Percentiles rank a stretch among this genome's conserved stretches.
These are phyloP conservation scores for Fusarium veterinarium DNA, from an alignment of 2,329 filamentous ascomycete species.

Conservation along the genomic window DNA sequence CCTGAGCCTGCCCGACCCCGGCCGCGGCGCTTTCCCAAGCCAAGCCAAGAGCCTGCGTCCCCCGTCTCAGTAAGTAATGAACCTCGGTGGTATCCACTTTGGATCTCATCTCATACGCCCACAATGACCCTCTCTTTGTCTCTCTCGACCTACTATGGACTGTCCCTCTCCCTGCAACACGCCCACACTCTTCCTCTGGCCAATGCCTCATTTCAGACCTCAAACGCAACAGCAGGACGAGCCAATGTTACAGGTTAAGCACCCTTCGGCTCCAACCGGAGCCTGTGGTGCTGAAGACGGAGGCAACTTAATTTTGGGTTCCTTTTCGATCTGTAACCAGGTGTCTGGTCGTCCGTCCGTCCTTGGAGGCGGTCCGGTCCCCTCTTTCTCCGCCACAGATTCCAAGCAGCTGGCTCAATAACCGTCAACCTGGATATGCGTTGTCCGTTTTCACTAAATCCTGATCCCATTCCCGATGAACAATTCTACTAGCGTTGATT, in stretches of 20 bases:
- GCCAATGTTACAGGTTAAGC: constrained; percentile 16
- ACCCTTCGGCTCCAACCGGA: constrained; percentile 9
- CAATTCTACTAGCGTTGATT: constrained; percentile 30
- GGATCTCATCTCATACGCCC: constrained; percentile 32
- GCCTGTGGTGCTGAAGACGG: constrained; percentile 2
- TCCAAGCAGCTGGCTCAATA: constrained; percentile 17
- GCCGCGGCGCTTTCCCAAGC: constrained; percentile 36
- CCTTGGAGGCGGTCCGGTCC: neutral
- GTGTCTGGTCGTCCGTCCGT: neutral
- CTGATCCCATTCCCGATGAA: constrained; percentile 22
- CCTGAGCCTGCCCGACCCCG: constrained; percentile 25
- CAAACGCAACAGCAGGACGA: constrained; percentile 11
- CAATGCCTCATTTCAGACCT: constrained; percentile 30
- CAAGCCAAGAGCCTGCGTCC: constrained; percentile 17
- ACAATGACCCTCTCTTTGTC: neutral
- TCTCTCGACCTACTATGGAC: neutral
- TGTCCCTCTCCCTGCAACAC: neutral
- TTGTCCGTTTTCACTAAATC: constrained; percentile 19
- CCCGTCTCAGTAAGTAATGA: constrained; percentile 3
- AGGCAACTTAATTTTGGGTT: neutral
- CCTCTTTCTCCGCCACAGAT: constrained; percentile 20
- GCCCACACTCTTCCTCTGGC: constrained; percentile 15
- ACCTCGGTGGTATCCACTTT: constrained; percentile 15
- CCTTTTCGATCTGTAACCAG: neutral
- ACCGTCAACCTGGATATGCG: constrained; percentile 4